Evolutionary conservation across 2,329 filamentous ascomycete genomes (phyloP).

Genomic region (Aspergillus aculeatinus): DNA sequence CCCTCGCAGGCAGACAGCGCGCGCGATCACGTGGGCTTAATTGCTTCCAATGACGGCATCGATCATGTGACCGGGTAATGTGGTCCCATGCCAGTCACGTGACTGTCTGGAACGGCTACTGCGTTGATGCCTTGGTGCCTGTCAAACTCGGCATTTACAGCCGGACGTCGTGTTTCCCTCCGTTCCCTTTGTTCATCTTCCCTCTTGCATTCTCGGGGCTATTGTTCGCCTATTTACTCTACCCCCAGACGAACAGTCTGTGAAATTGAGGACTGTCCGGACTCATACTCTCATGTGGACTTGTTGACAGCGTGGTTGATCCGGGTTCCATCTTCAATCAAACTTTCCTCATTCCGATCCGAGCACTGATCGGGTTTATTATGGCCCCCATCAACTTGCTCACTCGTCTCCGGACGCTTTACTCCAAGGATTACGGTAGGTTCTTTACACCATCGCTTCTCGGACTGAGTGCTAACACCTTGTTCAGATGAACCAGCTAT

Average conservation of each 20-base stretch:
- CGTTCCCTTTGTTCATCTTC: conserved; percentile 5
- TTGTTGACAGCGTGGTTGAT: neutral
- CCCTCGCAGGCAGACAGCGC: neutral
- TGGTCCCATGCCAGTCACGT: neutral
- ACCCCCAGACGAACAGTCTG: neutral
- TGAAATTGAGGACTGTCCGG: neutral
- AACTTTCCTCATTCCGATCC: neutral
- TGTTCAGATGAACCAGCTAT: conserved; percentile 38
- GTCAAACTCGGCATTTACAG: conserved; percentile 9
- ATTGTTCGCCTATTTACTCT: neutral
- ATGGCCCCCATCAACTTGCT: conserved; percentile 38
- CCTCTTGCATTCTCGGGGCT: neutral
- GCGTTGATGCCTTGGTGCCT: conserved; percentile 8
- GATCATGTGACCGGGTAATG: neutral
- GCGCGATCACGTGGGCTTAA: neutral
- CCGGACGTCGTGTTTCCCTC: conserved; percentile 8
- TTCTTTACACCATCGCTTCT: neutral
- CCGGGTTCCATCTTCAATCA: neutral
- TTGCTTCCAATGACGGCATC: neutral
- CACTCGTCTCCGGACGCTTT: conserved; percentile 34
- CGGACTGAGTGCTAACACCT: conserved; percentile 10
- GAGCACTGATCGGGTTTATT: neutral
- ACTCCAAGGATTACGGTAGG: conserved; percentile 33
- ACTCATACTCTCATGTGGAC: neutral
- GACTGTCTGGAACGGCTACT: neutral